Base-by-base conservation (phyloP, 805 yeast genomes). In the Saccharomycopsis lassenensis region DNA sequence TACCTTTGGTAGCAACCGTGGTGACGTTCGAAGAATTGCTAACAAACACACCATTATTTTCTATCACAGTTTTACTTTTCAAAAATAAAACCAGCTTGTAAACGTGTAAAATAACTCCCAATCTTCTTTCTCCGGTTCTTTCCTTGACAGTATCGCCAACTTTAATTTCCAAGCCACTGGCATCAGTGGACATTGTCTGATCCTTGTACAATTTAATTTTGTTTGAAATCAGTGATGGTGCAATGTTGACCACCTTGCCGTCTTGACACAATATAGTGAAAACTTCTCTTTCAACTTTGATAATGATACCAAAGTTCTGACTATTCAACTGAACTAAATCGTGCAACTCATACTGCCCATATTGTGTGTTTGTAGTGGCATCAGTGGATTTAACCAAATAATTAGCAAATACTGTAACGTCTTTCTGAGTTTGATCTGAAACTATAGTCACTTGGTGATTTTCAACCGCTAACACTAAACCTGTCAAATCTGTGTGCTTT, bases 81-180 rank as follows among this genome's bases (percentile, higher is more conserved):
- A 87, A 63, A 56, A 89, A 91, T 42, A 91, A 68, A 33, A 68
- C 65, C 36, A 79, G 77, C 52, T 86, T 78, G 65, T 79, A 83
- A 39, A 91, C 77, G 55, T 89, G 96, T 40, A 91, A 57, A 43
- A 91, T 81, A 24, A 70, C 74, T 48, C 98, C 98, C 52, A 82
- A 87, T 54, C 94, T 73, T 48, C 82, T 77, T 48, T 86, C 94
- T 33, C 93, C 93, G 11, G 69, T 65, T 19, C 67, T 58, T 53
- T 91, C 98, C 49, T 77, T 77, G n/a, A 91, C 94, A 2, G 91
- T 77, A 53, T 91, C 98, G 34, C 96, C 96, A 25, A 83, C 76
- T 39, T 79, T 75, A 37, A 91, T 74, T 46, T 91, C 89, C 34
- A 76, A 69, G 31, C 98, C 98, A 41, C 71, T 69, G 41, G 71